These are phyloP conservation scores for Leishmania turanica DNA, from an alignment of 208 protist species.

Conservation along the genomic window DNA sequence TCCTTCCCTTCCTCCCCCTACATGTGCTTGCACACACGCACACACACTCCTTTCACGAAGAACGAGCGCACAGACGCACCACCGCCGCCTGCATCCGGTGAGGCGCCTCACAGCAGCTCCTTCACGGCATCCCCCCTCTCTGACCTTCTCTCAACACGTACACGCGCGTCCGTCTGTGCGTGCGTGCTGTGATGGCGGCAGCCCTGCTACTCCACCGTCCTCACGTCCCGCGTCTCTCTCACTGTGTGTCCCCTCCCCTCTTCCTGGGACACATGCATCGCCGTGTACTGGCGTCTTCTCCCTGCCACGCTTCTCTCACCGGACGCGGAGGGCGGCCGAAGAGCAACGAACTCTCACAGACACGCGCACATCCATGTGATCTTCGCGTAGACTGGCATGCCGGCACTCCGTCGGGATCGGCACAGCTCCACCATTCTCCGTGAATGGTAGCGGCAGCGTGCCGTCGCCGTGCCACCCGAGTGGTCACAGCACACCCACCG, in stretches of 20 bases:
- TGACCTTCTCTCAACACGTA: neutral
- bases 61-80: neutral
- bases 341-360: neutral
- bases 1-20: neutral
- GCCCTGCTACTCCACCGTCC: neutral
- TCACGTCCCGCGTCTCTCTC: neutral
- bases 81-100: neutral
- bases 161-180: neutral
- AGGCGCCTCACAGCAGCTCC: neutral
- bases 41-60: neutral
- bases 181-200: neutral
- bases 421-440: slow-evolving; percentile 14
- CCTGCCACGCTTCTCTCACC: neutral
- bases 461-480: neutral
- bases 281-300: neutral
- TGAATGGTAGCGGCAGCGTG: slow-evolving; percentile 16
- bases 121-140: neutral
- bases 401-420: slow-evolving; percentile 6
- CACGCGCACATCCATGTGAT: neutral
- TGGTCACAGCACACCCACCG: neutral
- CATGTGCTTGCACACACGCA: neutral
- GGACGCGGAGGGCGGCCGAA: neutral
- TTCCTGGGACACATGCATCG: no score
- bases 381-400: neutral
- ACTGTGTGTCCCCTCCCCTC: neutral